Evolutionary conservation across 768 basidiomycete species (phyloP).

Genomic region (Sarcomyxa edulis): DNA sequence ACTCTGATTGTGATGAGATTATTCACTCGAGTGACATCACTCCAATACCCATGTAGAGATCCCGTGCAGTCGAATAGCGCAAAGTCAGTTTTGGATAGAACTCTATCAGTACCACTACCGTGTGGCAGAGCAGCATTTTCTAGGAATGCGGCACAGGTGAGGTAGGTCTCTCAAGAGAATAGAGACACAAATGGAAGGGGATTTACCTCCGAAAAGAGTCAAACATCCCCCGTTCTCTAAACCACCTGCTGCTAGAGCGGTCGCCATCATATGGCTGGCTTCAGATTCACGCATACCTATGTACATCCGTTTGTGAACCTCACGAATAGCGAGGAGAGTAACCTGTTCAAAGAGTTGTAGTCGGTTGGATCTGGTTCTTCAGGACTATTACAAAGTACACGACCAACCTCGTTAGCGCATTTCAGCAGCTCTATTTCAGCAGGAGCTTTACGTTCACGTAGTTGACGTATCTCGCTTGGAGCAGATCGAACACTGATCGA

Average conservation of each 20-base stretch:
- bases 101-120: slow-evolving; percentile 69
- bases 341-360: slow-evolving; percentile 36
- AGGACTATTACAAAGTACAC: background rate
- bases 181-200: background rate
- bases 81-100: slow-evolving; percentile 51
- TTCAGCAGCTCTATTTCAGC: slow-evolving; percentile 67
- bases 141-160: slow-evolving; percentile 19
- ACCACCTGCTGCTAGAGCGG: slow-evolving; percentile 53
- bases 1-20: background rate
- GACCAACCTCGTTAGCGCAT: slow-evolving; percentile 72
- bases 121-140: slow-evolving; percentile 87
- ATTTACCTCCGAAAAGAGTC: slow-evolving; percentile 75
- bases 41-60: slow-evolving; percentile 65
- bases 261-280: slow-evolving; percentile 51
- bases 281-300: slow-evolving; percentile 77
- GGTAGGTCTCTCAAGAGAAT: background rate
- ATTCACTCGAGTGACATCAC: slow-evolving; percentile 72
- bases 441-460: slow-evolving; percentile 71
- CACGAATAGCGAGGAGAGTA: slow-evolving; percentile 71
- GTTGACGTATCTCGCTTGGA: slow-evolving; percentile 44
- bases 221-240: slow-evolving; percentile 54
- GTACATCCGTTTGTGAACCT: slow-evolving; percentile 52
- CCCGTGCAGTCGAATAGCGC: slow-evolving; percentile 74
- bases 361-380: too few species aligned
- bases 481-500: slow-evolving; percentile 54